Evolutionary conservation across 371 early-diverging fungal species (phyloP).

Genomic region (Fennellomyces sp.): DNA sequence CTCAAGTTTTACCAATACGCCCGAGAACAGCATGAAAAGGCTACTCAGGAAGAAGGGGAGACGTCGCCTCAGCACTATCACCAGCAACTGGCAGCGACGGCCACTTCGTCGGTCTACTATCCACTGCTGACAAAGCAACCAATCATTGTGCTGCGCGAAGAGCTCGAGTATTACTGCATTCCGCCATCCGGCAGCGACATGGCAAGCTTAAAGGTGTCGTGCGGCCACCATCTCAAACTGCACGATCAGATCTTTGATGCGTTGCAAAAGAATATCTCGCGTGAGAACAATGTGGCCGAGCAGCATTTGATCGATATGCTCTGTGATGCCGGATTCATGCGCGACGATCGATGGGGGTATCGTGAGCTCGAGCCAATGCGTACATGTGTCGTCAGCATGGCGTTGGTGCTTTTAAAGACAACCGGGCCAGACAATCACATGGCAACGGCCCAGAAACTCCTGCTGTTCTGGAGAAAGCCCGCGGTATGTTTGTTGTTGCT

Average conservation of each 20-base stretch:
- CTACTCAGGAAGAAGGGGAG: conserved; percentile 8
- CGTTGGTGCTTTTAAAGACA: conserved; percentile 72
- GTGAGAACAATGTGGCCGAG: conserved; percentile 77
- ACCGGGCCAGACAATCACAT: conserved; percentile 75
- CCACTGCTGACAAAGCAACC: conserved; percentile 69
- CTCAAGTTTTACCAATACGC: conserved; percentile 54
- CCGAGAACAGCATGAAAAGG: conserved; percentile 26
- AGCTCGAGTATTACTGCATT: conserved; percentile 65
- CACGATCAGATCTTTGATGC: conserved; percentile 78
- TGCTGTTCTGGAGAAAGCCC: conserved; percentile 85
- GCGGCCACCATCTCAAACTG: conserved; percentile 65
- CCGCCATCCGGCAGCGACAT: conserved; percentile 37
- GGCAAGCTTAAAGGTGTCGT: conserved; percentile 58
- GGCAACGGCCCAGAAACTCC: conserved; percentile 79
- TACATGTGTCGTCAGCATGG: conserved; percentile 72
- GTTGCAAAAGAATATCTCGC: conserved; percentile 72
- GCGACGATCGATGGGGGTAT: conserved; percentile 80
- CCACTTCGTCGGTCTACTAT: conserved; percentile 46
- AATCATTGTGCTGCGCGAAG: conserved; percentile 66
- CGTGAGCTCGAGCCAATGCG: conserved; percentile 73
- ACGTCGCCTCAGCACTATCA: neutral
- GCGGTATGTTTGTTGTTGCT: conserved; percentile 56
- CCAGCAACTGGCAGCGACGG: conserved; percentile 20
- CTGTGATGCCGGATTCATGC: conserved; percentile 79
- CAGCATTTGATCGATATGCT: conserved; percentile 88